Base-by-base conservation (phyloP, 2,329 filamentous ascomycete species). In the Arthrobotrys megalospora region DNA sequence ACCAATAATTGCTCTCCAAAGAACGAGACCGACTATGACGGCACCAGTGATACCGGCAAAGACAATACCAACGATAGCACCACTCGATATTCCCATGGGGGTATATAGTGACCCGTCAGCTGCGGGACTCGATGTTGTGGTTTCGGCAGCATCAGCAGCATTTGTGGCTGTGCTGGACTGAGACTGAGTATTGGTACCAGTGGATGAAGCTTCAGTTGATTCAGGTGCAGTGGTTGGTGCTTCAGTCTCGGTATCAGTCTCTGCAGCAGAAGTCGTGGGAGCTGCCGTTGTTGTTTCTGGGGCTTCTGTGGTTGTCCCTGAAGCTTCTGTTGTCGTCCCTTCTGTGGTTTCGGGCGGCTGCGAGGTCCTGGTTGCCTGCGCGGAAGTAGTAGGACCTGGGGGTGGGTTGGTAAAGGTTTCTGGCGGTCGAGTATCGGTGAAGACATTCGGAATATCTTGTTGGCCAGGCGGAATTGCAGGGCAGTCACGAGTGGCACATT, bases 41-140 rank as follows among this genome's bases (percentile, higher is more conserved):
- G 53, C 67, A 45, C 75, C 75, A 1, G 75, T 78, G 52, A 78
- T 72, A 38, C 32, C 75, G 11, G 75, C 75, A 34, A 78, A 78
- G 32, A 72, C 75, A 48, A 78, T 78, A 47, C 75, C 75, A 14
- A 78, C 75, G 24, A 78, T 78, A 43, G 75, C 75, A 16, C 75
- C 75, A 38, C 67, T 78, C 6, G 75, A 72, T 67, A 78, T 78
- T 72, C 75, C 75, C 52, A 48, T 72, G 0, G 75, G 75, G 10
- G 73, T 66, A 53, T 77, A 77, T 11, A 55, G 43, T 0, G 67
- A 63, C 4, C 67, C 67, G 16, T 64, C 72, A 1, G 62, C 52
- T 28, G 45, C 67, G 6, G 75, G 32, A 0, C 45, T 16, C 12
- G 60, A 28, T 3, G 67, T 62, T 38, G 67, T 67, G 12, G 60